Evolutionary conservation across 2,329 filamentous ascomycete genomes (phyloP), one percentile per base, ranked within the genome.

Genomic region (Exophiala bonariae): DNA sequence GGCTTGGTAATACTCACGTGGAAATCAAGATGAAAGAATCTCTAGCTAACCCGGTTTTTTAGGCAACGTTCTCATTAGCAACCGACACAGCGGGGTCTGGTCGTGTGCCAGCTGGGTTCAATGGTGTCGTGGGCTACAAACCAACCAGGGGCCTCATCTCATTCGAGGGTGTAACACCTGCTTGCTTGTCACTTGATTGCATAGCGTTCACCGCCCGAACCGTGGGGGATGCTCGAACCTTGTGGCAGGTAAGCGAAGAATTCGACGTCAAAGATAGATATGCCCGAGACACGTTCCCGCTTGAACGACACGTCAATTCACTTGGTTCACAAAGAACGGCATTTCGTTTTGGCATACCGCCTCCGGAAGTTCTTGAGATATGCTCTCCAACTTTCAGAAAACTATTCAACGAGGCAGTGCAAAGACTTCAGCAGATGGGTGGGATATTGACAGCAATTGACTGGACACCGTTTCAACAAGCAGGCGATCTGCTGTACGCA

Each of bases 141-240:
- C 60, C 60, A 2, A 62, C 60, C 4, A 54, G 55, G 17, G 60
- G 61, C 1, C 49, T 60, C 28, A 41, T 63, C 20, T 58, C 55
- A 33, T 52, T 59, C 32, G 36, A 51, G 13, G 60, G 60, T 6
- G 46, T 62, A 10, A 52, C 60, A 20, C 59, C 60, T 11, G 80
- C 80, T 1, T 83, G 80, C 51, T 67, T 74, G 16, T 78, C 75
- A 1, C 67, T 82, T 1, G 80, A 83, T 61, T 81, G 78, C 49
- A 73, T 81, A 14, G 77, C 79, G 16, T 47, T 55, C 33, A 43
- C 80, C 44, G 68, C 78, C 1, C 65, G 69, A 18, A 78, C 68
- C 1, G 66, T 78, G 8, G 61, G 66, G 1, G 77, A 81, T 52
- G 73, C 75, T 5, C 65, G 77, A 20, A 66, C 59, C 1, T 66